Percentiles rank a stretch among this genome's conserved stretches.
Conservation (phyloP, 805 yeast genomes). For the Metschnikowia continentalis region DNA sequence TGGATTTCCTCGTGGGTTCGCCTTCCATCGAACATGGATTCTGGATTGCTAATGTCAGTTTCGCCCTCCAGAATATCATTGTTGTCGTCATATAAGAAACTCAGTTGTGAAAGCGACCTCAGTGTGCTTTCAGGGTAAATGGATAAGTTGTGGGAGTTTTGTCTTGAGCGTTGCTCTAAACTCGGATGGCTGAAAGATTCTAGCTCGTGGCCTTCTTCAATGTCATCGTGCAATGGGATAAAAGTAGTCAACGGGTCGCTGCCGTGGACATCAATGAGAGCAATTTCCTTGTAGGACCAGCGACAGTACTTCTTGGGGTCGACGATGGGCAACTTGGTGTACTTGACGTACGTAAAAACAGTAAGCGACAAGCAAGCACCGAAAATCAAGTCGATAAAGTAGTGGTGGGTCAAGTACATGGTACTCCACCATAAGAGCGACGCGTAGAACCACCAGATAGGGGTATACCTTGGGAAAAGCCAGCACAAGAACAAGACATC, state of each 20-base stretch:
- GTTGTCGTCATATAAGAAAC: conserved; percentile 2
- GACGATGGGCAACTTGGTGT: conserved; percentile 60
- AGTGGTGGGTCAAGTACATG: conserved; percentile 96
- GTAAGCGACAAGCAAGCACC: conserved; percentile 80
- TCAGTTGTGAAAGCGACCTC: conserved; percentile 5
- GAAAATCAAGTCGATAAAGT: conserved; percentile 88
- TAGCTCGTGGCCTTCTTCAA: conserved; percentile 8
- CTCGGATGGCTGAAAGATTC: conserved; percentile 7
- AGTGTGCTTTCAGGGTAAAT: not conserved
- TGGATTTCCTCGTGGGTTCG: conserved; percentile 23
- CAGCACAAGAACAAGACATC: conserved; percentile 83
- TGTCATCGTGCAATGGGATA: conserved; percentile 13
- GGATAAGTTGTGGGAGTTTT: not conserved
- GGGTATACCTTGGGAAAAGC: conserved; percentile 68
- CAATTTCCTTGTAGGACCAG: conserved; percentile 54
- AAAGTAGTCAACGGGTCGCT: conserved; percentile 30
- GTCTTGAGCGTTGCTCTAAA: conserved; percentile 9
- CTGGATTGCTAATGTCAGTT: conserved; percentile 35
- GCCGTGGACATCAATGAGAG: conserved; percentile 22
- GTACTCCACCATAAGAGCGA: conserved; percentile 98
- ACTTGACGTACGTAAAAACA: conserved; percentile 66
- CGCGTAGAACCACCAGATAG: conserved; percentile 73
- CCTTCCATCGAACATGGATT: conserved; percentile 33
- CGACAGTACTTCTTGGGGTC: conserved; percentile 56
- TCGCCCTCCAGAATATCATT: conserved; percentile 19